phyloP scores from a whole-genome alignment of 768 basidiomycete genomes.

The Hysterangium stoloniferum region DNA sequence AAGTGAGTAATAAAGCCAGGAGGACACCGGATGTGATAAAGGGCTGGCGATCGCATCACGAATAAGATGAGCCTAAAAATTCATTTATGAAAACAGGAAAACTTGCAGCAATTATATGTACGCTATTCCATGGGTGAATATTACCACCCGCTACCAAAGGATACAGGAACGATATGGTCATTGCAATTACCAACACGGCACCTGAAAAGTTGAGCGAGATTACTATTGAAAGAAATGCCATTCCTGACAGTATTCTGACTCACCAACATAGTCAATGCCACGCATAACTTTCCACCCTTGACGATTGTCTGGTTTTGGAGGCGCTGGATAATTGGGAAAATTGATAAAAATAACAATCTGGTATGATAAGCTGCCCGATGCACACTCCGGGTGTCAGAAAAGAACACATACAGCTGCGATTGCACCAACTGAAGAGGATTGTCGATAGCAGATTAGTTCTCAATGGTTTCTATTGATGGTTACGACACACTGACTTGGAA shows the following conservation, averaged over 20 bases:
- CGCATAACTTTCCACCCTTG: slow-evolving; percentile 9
- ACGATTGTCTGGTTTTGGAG: slow-evolving; percentile 13
- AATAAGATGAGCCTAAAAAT: neutral
- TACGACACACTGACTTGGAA: slow-evolving; percentile 6
- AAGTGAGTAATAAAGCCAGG: neutral
- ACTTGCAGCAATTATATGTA: slow-evolving; percentile 2
- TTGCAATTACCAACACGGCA: slow-evolving; percentile 24
- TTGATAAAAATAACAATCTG: slow-evolving; percentile 27
- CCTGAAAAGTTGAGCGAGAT: neutral
- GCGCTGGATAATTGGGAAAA: slow-evolving; percentile 21
- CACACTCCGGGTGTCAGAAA: neutral
- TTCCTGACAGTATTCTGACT: slow-evolving; percentile 5
- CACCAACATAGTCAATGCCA: slow-evolving; percentile 5
- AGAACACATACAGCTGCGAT: slow-evolving; percentile 4
- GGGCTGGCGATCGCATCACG: neutral
- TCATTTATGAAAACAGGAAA: neutral
- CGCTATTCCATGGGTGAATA: slow-evolving; percentile 23
- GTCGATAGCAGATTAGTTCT: neutral
- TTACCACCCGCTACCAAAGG: slow-evolving; percentile 36
- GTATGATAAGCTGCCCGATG: no score
- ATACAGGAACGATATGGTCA: slow-evolving; percentile 30
- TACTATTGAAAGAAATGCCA: neutral
- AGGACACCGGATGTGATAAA: slow-evolving; percentile 6
- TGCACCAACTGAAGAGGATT: slow-evolving; percentile 2
- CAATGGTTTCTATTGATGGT: neutral